These are phyloP conservation scores for Aspergillus taichungensis DNA, from an alignment of 495 filamentous ascomycete species.

Conservation along the genomic window DNA sequence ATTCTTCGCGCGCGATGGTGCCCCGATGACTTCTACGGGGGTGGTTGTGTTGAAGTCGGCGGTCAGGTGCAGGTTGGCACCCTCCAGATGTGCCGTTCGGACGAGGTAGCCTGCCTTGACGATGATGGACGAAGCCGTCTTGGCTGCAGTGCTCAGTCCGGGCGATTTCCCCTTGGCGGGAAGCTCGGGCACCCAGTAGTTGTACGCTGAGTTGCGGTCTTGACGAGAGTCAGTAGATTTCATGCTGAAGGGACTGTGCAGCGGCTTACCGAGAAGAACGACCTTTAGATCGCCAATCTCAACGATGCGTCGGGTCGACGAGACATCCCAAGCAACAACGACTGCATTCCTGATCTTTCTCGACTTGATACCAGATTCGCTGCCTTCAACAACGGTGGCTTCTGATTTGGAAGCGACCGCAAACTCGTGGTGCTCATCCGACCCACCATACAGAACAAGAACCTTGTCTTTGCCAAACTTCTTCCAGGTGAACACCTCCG, in stretches of 20 bases:
- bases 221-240: slow-evolving; percentile 1
- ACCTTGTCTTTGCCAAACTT: slow-evolving; percentile 49
- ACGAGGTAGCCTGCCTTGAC: slow-evolving; percentile 71
- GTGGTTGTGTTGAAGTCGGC: slow-evolving; percentile 68
- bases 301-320: slow-evolving; percentile 42
- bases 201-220: slow-evolving; percentile 66
- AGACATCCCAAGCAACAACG: slow-evolving; percentile 50
- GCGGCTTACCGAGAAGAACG: slow-evolving; percentile 39
- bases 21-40: slow-evolving; percentile 56
- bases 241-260: neutral
- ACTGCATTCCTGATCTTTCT: slow-evolving; percentile 36
- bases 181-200: slow-evolving; percentile 61
- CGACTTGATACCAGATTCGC: slow-evolving; percentile 25
- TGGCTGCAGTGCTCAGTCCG: slow-evolving; percentile 30
- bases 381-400: slow-evolving; percentile 42
- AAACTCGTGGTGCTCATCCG: slow-evolving; percentile 63
- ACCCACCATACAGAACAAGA: slow-evolving; percentile 61
- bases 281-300: slow-evolving; percentile 47
- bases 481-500: slow-evolving; percentile 68
- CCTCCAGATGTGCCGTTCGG: slow-evolving; percentile 47
- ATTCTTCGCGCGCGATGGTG: slow-evolving; percentile 36
- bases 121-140: slow-evolving; percentile 45
- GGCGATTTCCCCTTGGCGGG: slow-evolving; percentile 21
- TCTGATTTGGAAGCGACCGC: slow-evolving; percentile 38
- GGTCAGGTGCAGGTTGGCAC: slow-evolving; percentile 45